Evolutionary conservation across 176 grass and related monocot species (phyloP).

Genomic region (Eremochloa ophiuroides): DNA sequence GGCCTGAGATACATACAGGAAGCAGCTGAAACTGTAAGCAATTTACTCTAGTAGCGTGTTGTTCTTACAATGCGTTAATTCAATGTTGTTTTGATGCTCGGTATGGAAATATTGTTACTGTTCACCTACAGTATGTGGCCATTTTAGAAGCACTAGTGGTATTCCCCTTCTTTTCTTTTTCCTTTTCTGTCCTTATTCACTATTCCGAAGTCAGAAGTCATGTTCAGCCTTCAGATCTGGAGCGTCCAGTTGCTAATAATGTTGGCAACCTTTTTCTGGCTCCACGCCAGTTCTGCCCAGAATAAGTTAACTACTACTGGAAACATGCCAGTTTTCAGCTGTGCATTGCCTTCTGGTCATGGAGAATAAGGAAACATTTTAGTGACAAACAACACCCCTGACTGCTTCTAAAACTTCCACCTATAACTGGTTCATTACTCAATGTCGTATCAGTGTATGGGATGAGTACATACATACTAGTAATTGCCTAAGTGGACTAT

Average conservation of each 20-base stretch:
- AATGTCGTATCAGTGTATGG: not conserved
- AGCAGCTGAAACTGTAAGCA: conserved; percentile 72
- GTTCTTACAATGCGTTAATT: not conserved
- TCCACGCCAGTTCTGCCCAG: not conserved
- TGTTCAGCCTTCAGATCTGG: not conserved
- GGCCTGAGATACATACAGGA: conserved; percentile 63
- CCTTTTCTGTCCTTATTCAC: not conserved
- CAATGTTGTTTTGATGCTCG: not conserved
- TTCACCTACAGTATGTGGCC: not conserved
- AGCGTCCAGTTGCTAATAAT: not conserved
- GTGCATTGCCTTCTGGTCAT: not conserved
- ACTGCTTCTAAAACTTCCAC: not conserved
- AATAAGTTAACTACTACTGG: not conserved
- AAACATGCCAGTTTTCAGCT: not conserved
- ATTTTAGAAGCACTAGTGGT: not conserved
- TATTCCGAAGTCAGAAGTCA: not conserved
- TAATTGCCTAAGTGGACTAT: not conserved
- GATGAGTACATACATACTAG: not conserved
- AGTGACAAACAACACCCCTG: not conserved
- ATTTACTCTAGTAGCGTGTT: conserved; percentile 11
- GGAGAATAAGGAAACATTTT: not conserved
- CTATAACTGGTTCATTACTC: not conserved
- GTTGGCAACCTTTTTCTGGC: not conserved
- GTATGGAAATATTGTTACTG: not conserved
- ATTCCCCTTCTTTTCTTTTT: not conserved